Percentiles rank a stretch among this genome's conserved stretches.
phyloP scores from a whole-genome alignment of 257 asterid genomes.

The Ehretia macrophylla region DNA sequence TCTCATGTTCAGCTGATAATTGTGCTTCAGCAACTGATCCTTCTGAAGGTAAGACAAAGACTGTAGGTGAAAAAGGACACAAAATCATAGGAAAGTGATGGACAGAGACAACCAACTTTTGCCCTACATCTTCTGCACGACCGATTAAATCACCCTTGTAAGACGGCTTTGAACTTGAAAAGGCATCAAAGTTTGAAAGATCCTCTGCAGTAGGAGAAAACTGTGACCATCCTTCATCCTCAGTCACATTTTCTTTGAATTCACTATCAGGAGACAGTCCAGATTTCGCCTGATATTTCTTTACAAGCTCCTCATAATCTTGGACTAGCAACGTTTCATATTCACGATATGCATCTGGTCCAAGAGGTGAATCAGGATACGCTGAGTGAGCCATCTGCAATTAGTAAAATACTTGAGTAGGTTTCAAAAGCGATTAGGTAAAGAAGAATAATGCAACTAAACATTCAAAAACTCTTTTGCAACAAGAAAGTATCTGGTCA shows the following conservation, averaged over 20 bases:
- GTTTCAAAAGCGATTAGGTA: conserved; percentile 7
- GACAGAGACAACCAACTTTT: conserved; percentile 61
- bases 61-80: conserved; percentile 87
- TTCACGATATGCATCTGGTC: conserved; percentile 92
- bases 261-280: conserved; percentile 25
- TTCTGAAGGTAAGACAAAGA: conserved; percentile 96
- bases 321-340: conserved; percentile 80
- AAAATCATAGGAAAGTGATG: conserved; percentile 85
- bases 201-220: conserved; percentile 51
- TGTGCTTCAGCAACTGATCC: conserved; percentile 87
- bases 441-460: not conserved
- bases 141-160: conserved; percentile 34
- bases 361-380: conserved; percentile 95
- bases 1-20: conserved; percentile 66
- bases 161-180: conserved; percentile 30
- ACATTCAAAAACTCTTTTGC: no score
- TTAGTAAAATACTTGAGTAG: conserved; percentile 15
- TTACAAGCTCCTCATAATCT: conserved; percentile 85
- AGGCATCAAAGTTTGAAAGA: conserved; percentile 29
- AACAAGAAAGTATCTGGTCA: no score
- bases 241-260: conserved; percentile 30
- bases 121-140: conserved; percentile 44
- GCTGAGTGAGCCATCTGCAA: conserved; percentile 84
- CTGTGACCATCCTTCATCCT: conserved; percentile 78
- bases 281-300: conserved; percentile 37